Evolutionary conservation across 345 rosid genomes (phyloP).

Genomic region (Syzygium aromaticum): DNA sequence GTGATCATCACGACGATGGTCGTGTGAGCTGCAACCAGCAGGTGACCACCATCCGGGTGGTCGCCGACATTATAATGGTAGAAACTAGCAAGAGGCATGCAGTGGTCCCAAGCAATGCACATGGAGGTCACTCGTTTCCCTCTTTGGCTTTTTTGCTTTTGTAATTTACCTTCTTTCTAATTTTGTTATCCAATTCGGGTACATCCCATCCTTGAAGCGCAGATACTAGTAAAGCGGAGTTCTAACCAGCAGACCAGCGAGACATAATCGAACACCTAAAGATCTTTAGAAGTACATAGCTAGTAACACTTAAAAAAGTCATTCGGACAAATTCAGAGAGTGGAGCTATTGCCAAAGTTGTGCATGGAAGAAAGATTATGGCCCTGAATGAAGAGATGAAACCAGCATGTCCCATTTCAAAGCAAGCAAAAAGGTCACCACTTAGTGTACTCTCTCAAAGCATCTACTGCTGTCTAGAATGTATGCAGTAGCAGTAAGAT

Average conservation of each 20-base stretch:
- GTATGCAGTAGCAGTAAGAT: neutral
- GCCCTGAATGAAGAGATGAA: neutral
- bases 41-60: rapidly evolving
- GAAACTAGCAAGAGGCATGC: neutral
- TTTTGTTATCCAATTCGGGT: too few species aligned
- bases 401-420: neutral
- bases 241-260: too few species aligned
- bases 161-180: too few species aligned
- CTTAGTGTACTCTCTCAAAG: neutral
- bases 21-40: neutral
- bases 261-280: too few species aligned
- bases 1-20: neutral
- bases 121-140: neutral
- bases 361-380: neutral
- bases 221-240: too few species aligned
- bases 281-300: neutral
- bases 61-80: neutral
- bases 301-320: neutral
- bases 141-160: neutral
- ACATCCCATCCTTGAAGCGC: too few species aligned
- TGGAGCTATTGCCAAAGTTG: neutral
- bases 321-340: too few species aligned
- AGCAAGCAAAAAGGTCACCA: neutral
- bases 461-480: neutral
- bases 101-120: neutral